Conservation (phyloP, 805 yeast genomes). For the Saccharomycopsis capsularis region DNA sequence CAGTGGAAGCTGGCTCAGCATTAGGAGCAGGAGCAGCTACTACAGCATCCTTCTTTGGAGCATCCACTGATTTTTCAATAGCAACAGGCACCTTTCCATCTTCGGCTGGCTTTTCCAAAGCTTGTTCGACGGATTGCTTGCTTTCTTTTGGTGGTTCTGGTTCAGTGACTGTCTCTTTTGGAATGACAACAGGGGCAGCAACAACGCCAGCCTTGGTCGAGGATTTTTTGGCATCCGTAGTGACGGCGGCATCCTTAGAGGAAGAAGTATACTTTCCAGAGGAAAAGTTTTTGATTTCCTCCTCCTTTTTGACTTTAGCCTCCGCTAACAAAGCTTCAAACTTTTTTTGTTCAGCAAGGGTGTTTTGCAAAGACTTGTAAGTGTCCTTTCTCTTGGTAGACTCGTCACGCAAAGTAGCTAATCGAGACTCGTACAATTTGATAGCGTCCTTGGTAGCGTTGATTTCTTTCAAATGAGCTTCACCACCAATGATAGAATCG, state of each 20-base stretch:
- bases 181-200: neutral
- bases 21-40: neutral
- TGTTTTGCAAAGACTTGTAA: conserved; percentile 12
- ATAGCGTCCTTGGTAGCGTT: conserved; percentile 8
- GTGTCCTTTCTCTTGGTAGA: conserved; percentile 3
- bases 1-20: too few species aligned
- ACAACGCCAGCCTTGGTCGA: conserved; percentile 3
- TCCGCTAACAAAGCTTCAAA: conserved; percentile 7
- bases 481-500: conserved; percentile 7
- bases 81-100: neutral
- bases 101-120: neutral
- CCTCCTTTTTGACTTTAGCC: conserved; percentile 5
- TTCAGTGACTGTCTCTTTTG: neutral
- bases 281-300: conserved; percentile 3
- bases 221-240: neutral
- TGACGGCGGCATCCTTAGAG: neutral
- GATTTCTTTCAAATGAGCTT: conserved; percentile 6
- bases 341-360: conserved; percentile 17
- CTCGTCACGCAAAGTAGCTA: conserved; percentile 14
- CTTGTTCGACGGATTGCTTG: neutral
- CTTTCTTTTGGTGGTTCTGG: neutral
- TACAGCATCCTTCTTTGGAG: neutral
- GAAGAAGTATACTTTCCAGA: neutral
- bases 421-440: conserved; percentile 11
- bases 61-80: neutral